Conservation (phyloP, 768 basidiomycete species). For the Lentinula detonsa region DNA sequence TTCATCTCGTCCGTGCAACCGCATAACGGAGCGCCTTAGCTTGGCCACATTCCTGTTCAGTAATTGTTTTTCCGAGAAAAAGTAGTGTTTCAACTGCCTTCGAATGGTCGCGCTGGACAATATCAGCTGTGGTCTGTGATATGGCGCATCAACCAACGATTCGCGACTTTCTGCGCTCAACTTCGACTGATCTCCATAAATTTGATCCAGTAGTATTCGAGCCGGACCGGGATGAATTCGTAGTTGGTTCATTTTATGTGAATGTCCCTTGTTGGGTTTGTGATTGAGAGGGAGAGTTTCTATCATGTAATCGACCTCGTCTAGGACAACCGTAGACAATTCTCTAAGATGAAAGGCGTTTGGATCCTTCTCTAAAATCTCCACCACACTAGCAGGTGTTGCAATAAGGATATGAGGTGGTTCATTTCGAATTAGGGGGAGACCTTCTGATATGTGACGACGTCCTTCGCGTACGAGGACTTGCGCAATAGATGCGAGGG, state of each 20-base stretch:
- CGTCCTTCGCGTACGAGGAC: conserved; percentile 54
- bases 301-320: conserved; percentile 73
- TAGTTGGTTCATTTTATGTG: conserved; percentile 34
- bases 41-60: conserved; percentile 37
- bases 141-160: conserved; percentile 10
- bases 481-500: conserved; percentile 44
- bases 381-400: conserved; percentile 65
- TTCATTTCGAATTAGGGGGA: conserved; percentile 28
- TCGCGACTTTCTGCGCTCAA: background rate
- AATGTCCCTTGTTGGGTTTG: background rate
- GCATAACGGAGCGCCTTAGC: conserved; percentile 23
- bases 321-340: conserved; percentile 59
- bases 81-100: conserved; percentile 42
- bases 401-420: conserved; percentile 66
- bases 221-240: conserved; percentile 53
- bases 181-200: conserved; percentile 33
- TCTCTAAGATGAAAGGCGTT: conserved; percentile 36
- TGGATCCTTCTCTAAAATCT: conserved; percentile 40
- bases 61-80: conserved; percentile 58
- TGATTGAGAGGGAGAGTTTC: conserved; percentile 40
- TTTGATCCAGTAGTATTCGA: conserved; percentile 49
- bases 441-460: conserved; percentile 31
- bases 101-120: conserved; percentile 69
- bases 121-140: conserved; percentile 48
- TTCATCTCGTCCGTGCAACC: background rate